A percentile compares a stretch with the other conserved stretches of the same genome.
phyloP scores from a whole-genome alignment of 1,284 basidiomycete species.

The Coniferiporia weirii region DNA sequence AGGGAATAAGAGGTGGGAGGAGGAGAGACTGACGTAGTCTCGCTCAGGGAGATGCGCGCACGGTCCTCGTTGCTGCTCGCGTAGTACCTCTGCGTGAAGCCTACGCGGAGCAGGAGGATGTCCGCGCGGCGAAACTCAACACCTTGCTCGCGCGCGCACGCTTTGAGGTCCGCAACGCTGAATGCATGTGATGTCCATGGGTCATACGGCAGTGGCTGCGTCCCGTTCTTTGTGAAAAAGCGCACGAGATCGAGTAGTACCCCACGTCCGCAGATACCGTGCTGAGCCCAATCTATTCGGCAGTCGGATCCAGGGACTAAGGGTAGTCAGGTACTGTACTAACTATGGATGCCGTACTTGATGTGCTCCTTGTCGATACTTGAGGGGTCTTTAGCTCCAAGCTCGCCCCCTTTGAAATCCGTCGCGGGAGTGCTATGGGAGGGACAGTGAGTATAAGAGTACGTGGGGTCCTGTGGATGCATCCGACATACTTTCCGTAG shows the following conservation, averaged over 20 bases:
- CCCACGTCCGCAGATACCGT: conserved; percentile 69
- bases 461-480: neutral
- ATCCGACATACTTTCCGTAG: conserved; percentile 51
- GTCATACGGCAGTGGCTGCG: conserved; percentile 47
- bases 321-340: conserved; percentile 23
- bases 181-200: conserved; percentile 59
- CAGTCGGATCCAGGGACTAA: conserved; percentile 3
- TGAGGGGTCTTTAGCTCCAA: conserved; percentile 44
- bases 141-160: conserved; percentile 56
- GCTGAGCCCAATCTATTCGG: conserved; percentile 59
- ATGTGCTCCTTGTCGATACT: conserved; percentile 44
- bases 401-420: conserved; percentile 41
- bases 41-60: conserved; percentile 41
- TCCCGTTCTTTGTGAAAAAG: conserved; percentile 42
- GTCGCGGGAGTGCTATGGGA: conserved; percentile 41
- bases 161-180: conserved; percentile 51
- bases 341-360: conserved; percentile 64
- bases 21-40: conserved; percentile 43
- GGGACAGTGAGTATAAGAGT: neutral
- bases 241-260: conserved; percentile 62
- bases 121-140: conserved; percentile 55
- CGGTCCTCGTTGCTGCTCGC: conserved; percentile 37
- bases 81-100: conserved; percentile 61
- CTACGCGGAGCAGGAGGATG: conserved; percentile 57
- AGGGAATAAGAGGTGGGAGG: no score